phyloP scores from a whole-genome alignment of 345 rosid species.

The Populus deltoides region DNA sequence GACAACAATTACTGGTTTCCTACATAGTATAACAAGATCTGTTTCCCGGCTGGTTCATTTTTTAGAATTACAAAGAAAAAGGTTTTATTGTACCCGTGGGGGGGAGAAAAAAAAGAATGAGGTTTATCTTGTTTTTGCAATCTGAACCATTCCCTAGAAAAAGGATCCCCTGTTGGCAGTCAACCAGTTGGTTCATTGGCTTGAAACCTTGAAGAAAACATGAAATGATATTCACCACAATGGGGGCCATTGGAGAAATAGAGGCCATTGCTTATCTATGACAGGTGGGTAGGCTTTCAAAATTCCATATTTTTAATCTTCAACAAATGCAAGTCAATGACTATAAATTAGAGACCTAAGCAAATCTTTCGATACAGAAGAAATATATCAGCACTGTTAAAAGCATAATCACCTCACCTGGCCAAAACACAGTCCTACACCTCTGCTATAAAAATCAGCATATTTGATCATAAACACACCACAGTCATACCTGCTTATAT shows the following conservation, averaged over 20 bases:
- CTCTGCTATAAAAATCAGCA: conserved; percentile 90
- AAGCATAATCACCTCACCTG: conserved; percentile 52
- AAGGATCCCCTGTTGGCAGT: not conserved
- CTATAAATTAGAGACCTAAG: not conserved
- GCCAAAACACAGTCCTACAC: conserved; percentile 68
- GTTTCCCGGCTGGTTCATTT: not conserved
- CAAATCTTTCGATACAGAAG: not conserved
- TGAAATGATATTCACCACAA: not conserved
- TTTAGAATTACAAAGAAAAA: not conserved
- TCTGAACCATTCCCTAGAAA: not conserved
- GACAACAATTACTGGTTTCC: not conserved
- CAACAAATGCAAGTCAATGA: not conserved
- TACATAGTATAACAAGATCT: not conserved
- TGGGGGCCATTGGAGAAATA: not conserved
- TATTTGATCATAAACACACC: conserved; percentile 98
- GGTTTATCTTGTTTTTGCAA: not conserved
- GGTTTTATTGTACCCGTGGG: not conserved
- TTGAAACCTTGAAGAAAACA: not conserved
- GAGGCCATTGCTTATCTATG: not conserved
- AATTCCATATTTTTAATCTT: not conserved
- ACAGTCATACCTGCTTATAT: conserved; percentile 76
- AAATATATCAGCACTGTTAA: not conserved
- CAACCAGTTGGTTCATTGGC: not conserved
- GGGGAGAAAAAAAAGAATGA: too few species aligned
- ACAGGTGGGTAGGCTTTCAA: not conserved